These are phyloP conservation scores for Neoboletus magnificus DNA, from an alignment of 768 basidiomycete genomes.

Conservation along the genomic window DNA sequence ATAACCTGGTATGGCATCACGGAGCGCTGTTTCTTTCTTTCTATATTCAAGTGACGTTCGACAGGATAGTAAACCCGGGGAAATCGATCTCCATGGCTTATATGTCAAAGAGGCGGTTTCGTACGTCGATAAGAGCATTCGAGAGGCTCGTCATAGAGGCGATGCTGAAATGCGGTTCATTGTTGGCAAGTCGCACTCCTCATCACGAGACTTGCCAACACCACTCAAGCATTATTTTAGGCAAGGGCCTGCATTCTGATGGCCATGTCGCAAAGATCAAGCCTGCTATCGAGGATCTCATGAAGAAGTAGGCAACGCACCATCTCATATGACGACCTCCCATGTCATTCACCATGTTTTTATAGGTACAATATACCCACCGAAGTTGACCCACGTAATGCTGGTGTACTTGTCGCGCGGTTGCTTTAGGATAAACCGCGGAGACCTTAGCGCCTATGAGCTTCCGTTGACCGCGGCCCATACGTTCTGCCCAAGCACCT, in stretches of 20 bases:
- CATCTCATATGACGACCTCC: not conserved
- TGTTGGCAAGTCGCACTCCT: conserved; percentile 58
- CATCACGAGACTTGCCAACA: not conserved
- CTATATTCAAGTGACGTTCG: not conserved
- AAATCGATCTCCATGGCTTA: conserved; percentile 87
- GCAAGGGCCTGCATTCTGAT: conserved; percentile 84
- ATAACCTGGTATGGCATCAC: conserved; percentile 55
- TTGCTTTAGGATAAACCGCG: conserved; percentile 13
- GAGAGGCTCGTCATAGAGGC: conserved; percentile 60
- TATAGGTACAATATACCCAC: conserved; percentile 69
- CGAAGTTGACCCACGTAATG: conserved; percentile 73
- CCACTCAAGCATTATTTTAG: conserved; percentile 32
- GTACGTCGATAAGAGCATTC: conserved; percentile 66
- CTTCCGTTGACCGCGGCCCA: not conserved
- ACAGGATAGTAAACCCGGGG: conserved; percentile 65
- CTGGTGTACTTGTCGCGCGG: conserved; percentile 80
- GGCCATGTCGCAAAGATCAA: conserved; percentile 80
- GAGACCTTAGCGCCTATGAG: not conserved
- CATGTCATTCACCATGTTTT: not conserved
- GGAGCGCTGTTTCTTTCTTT: not conserved
- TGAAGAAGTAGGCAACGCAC: conserved; percentile 59
- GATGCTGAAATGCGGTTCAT: conserved; percentile 72
- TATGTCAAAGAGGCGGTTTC: conserved; percentile 91
- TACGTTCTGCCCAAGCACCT: not conserved
- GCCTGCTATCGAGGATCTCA: conserved; percentile 86